A percentile compares a stretch with the other conserved stretches of the same genome.
These are phyloP conservation scores for Fraxinus greggii DNA, from an alignment of 305 asterid genomes.

Conservation along the genomic window DNA sequence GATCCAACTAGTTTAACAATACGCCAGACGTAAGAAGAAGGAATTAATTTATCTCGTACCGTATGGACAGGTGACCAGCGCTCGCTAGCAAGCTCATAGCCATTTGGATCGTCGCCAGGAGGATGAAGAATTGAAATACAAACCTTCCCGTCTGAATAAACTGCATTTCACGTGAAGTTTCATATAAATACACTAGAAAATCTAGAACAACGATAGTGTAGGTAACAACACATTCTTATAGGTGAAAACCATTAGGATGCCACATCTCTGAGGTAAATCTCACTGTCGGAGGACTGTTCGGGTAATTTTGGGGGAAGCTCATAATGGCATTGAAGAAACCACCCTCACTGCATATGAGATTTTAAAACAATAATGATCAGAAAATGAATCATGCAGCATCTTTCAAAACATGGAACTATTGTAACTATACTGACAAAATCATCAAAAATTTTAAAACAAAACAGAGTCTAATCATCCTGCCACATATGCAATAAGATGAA, in stretches of 20 bases:
- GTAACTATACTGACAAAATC: neutral
- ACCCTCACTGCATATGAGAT: slow-evolving; percentile 76
- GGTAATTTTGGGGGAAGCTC: slow-evolving; percentile 90
- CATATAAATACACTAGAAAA: slow-evolving; percentile 16
- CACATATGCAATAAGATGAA: neutral
- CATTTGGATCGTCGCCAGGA: slow-evolving; percentile 97
- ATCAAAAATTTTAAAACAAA: neutral
- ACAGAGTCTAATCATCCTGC: neutral
- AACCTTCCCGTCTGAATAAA: slow-evolving; percentile 89
- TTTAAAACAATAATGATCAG: slow-evolving; percentile 27
- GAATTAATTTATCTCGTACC: slow-evolving; percentile 40
- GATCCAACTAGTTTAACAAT: neutral
- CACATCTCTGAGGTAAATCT: slow-evolving; percentile 92
- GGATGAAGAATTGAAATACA: slow-evolving; percentile 97
- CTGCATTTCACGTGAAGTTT: slow-evolving; percentile 40
- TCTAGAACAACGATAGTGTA: slow-evolving; percentile 6
- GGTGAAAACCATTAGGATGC: slow-evolving; percentile 90
- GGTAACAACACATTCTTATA: neutral
- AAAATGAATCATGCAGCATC: slow-evolving; percentile 11
- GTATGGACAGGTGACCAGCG: slow-evolving; percentile 99
- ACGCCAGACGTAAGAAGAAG: neutral
- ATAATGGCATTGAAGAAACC: slow-evolving; percentile 97
- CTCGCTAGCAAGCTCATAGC: slow-evolving; percentile 97
- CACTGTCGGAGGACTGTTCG: slow-evolving; percentile 96
- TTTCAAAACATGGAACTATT: neutral